Base-by-base conservation (phyloP, 2,329 filamentous ascomycete species). In the Cordyceps fumosorosea region DNA sequence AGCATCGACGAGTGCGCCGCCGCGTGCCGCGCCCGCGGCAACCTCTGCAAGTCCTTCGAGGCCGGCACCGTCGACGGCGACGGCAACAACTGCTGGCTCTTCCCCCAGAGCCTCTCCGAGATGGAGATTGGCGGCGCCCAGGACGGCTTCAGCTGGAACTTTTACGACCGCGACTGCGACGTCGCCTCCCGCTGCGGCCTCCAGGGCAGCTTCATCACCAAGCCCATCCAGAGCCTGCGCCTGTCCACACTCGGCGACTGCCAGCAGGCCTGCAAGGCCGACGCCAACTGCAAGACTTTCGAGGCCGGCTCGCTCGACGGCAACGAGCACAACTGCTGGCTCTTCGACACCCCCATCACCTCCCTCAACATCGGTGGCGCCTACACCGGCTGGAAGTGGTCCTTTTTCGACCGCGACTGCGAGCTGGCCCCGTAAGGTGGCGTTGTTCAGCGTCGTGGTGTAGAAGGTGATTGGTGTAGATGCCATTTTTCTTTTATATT, bases 11-110 rank as follows among this genome's bases (percentile, higher is more conserved):
- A 56, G 22, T 62, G 60, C 53, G 47, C 48, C 2, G 7, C 60
- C n/a, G 51, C 60, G 1, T 62, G 60, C 60, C 42, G 50, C 48
- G 60, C 45, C 14, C 57, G 48, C n/a, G 45, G 45, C 32, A 12
- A 10, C 32, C 32, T 51, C 22, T 62, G 60, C 60, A 18, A 44
- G 22, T 32, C 60, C 20, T 62, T 62, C n/a, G 60, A 62, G 37
- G 52, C 45, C 16, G 60, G 60, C 53, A 62, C 60, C 44, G 52
- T 62, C 44, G 60, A 62, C 53, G 60, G 60, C 53, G 42, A 56
- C 60, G 53, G 53, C 52, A 56, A 62, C 60, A 62, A 62, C 53
- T 62, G 60, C 53, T 62, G 60, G 60, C 45, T 62, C 6, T 62
- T 62, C 10, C 22, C 32, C 8, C 42, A 56, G 18, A 6, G 10